These are phyloP conservation scores for Apiotrichum siamense DNA, from an alignment of 1,284 basidiomycete genomes.

Conservation along the genomic window DNA sequence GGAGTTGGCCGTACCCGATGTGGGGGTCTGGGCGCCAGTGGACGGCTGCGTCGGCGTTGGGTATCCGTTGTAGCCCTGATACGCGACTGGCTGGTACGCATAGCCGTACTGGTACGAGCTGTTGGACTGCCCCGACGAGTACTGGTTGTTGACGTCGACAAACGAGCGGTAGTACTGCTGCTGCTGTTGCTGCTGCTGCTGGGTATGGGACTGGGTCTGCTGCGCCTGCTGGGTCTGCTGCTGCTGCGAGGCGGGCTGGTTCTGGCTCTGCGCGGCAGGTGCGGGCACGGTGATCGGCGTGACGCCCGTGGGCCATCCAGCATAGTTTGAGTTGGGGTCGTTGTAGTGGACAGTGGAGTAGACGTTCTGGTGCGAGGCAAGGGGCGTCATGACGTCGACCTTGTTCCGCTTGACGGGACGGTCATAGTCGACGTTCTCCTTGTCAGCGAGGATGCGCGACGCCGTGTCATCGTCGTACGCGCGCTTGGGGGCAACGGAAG, in stretches of 20 bases:
- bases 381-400: conserved; percentile 14
- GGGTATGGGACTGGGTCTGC: not conserved
- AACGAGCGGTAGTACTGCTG: conserved; percentile 1
- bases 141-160: not conserved
- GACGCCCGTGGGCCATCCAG: conserved; percentile 7
- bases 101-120: not conserved
- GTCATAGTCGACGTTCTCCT: conserved; percentile 17
- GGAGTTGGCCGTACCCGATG: not conserved
- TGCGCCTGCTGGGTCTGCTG: conserved; percentile 8
- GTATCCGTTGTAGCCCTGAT: conserved; percentile 3
- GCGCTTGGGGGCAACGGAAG: conserved; percentile 13
- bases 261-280: conserved; percentile 1
- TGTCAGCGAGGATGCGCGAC: conserved; percentile 7
- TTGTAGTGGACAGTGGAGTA: conserved; percentile 16
- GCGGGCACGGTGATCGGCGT: conserved; percentile 6
- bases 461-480: conserved; percentile 9
- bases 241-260: not conserved
- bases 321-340: conserved; percentile 3
- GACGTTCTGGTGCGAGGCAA: conserved; percentile 16
- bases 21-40: not conserved
- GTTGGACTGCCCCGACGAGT: not conserved
- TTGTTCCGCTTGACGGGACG: conserved; percentile 17
- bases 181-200: not conserved
- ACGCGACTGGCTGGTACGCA: not conserved
- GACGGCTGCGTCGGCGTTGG: not conserved